Evolutionary conservation across 345 rosid genomes (phyloP).

Genomic region (Eucalyptus sp.): DNA sequence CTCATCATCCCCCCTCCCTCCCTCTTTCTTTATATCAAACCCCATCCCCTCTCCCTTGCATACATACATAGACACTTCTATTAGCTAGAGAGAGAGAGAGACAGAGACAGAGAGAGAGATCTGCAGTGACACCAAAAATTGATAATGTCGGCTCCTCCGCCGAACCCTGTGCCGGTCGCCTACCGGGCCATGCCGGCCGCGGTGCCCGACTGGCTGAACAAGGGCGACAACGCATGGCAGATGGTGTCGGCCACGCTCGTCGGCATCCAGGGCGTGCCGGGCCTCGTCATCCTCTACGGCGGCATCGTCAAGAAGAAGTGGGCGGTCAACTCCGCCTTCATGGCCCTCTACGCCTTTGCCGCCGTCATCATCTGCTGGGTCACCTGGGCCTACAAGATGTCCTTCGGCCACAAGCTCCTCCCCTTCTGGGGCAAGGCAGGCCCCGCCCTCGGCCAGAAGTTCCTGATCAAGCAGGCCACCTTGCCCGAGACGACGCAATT

Average conservation of each 20-base stretch:
- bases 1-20: not conserved
- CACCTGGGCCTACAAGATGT: slow-evolving; percentile 22
- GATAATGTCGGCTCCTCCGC: not conserved
- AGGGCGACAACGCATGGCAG: slow-evolving; percentile 43
- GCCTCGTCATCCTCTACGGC: slow-evolving; percentile 26
- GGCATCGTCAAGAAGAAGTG: slow-evolving; percentile 29
- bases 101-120: no score
- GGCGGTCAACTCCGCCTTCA: slow-evolving; percentile 37
- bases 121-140: not conserved
- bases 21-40: not conserved
- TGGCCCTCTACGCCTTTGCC: slow-evolving; percentile 37
- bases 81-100: not conserved
- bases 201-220: slow-evolving; percentile 28
- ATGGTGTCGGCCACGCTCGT: slow-evolving; percentile 28
- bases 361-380: slow-evolving; percentile 28
- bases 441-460: slow-evolving; percentile 9
- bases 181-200: not conserved
- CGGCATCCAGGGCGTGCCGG: slow-evolving; percentile 29
- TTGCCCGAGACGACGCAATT: not conserved
- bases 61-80: not conserved
- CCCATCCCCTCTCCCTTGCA: not conserved
- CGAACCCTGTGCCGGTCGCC: not conserved
- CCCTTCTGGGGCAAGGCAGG: slow-evolving; percentile 10
- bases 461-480: slow-evolving; percentile 1
- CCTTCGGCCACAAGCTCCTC: slow-evolving; percentile 10